Evolutionary conservation across 176 grass and related monocot genomes (phyloP).

Genomic region (Hordeum marinum): DNA sequence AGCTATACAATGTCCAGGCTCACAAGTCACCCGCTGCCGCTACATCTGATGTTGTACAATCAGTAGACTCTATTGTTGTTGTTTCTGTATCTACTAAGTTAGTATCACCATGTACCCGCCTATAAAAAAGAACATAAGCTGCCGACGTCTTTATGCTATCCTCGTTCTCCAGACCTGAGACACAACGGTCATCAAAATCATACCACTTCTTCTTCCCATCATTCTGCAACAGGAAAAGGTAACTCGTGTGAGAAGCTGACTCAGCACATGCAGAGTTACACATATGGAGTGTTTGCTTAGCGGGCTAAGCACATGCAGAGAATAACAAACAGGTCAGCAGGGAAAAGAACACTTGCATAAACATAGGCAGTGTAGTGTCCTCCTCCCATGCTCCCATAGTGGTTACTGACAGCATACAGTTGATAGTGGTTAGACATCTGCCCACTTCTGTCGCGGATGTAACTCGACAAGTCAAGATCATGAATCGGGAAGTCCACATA

Average conservation of each 20-base stretch:
- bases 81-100: conserved; percentile 49
- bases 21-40: conserved; percentile 8
- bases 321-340: not conserved
- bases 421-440: conserved; percentile 51
- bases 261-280: not conserved
- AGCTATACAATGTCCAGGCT: conserved; percentile 37
- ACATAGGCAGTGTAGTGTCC: conserved; percentile 94
- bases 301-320: not conserved
- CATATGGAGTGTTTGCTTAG: not conserved
- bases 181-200: conserved; percentile 80
- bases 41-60: conserved; percentile 26
- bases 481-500: conserved; percentile 83
- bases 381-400: conserved; percentile 90
- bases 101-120: conserved; percentile 41
- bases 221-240: conserved; percentile 45
- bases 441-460: conserved; percentile 43
- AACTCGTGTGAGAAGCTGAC: not conserved
- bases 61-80: conserved; percentile 17
- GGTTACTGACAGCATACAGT: conserved; percentile 85
- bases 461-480: conserved; percentile 76
- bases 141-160: conserved; percentile 83
- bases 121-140: conserved; percentile 95
- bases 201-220: conserved; percentile 59
- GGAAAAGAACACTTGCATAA: conserved; percentile 53
- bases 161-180: conserved; percentile 45